Evolutionary conservation across 129 eudicot genomes (phyloP).

Genomic region (Ambrosia trifida): DNA sequence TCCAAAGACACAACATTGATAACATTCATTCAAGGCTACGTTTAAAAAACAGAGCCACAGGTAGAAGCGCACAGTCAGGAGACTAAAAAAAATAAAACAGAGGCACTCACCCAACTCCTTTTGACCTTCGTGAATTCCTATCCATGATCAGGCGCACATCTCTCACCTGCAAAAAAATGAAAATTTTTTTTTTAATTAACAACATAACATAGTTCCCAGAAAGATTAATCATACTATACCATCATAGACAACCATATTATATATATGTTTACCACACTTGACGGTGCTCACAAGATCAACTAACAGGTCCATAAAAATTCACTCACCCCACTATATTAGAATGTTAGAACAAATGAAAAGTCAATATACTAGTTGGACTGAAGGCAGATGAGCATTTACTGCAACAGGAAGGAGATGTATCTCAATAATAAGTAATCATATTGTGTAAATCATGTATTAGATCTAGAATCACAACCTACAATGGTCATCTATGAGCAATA

Average conservation of each 20-base stretch:
- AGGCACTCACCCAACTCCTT: slow-evolving; percentile 90
- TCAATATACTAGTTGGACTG: not conserved
- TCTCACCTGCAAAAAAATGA: slow-evolving; percentile 50
- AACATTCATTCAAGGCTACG: too few relatives aligned
- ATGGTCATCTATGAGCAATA: not conserved
- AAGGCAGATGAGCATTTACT: not conserved
- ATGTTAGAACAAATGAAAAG: slow-evolving; percentile 38
- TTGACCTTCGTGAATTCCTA: slow-evolving; percentile 88
- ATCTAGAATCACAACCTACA: not conserved
- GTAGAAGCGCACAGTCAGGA: not conserved
- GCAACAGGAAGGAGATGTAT: slow-evolving; percentile 41
- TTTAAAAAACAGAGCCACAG: too few relatives aligned
- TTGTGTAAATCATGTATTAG: slow-evolving; percentile 17
- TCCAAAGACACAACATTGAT: too few relatives aligned
- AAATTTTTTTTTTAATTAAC: slow-evolving; percentile 10
- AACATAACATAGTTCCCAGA: slow-evolving; percentile 3
- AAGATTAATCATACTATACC: not conserved
- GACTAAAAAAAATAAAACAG: not conserved
- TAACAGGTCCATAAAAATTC: slow-evolving; percentile 35
- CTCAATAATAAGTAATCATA: slow-evolving; percentile 43
- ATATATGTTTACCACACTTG: slow-evolving; percentile 12
- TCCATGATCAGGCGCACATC: slow-evolving; percentile 95
- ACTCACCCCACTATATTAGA: slow-evolving; percentile 46
- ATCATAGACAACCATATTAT: not conserved
- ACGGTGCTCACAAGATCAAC: slow-evolving; percentile 9